phyloP scores from a whole-genome alignment of 2,329 filamentous ascomycete species.

The Drechslerella dactyloides region DNA sequence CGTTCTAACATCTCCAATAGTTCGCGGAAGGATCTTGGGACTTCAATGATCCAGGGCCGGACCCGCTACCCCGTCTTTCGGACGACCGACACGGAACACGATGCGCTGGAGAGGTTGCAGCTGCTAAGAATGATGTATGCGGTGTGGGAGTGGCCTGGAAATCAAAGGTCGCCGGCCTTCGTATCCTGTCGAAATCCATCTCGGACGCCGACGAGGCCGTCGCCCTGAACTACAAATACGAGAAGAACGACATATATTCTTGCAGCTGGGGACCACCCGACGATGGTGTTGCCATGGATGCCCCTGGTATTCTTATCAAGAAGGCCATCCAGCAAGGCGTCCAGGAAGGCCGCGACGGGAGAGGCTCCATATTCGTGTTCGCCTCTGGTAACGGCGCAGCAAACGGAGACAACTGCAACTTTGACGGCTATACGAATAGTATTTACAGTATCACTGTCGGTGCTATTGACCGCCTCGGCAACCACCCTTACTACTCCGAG shows the following conservation, averaged over 20 bases:
- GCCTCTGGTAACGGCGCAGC: constrained; percentile 91
- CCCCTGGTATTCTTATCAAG: constrained; percentile 83
- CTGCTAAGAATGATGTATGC: constrained; percentile 89
- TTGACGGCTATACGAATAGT: constrained; percentile 98
- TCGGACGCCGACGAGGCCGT: constrained; percentile 89
- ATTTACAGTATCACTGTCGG: constrained; percentile 99
- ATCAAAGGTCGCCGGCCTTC: constrained; percentile 81
- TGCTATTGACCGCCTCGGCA: constrained; percentile 82
- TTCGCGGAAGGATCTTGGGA: constrained; percentile 92
- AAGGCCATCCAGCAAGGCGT: constrained; percentile 90
- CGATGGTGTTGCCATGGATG: constrained; percentile 92
- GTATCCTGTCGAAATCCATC: constrained; percentile 89
- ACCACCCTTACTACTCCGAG: constrained; percentile 96
- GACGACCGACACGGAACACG: constrained; percentile 92
- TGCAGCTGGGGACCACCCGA: constrained; percentile 98
- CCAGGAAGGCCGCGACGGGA: constrained; percentile 81
- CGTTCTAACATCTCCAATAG: constrained; percentile 59
- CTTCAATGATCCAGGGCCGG: constrained; percentile 83
- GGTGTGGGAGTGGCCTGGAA: constrained; percentile 96
- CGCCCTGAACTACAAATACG: constrained; percentile 88
- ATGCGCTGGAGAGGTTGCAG: constrained; percentile 91
- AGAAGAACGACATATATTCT: constrained; percentile 95
- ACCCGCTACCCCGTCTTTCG: constrained; percentile 79
- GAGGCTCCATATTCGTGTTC: constrained; percentile 94
- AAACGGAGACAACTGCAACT: constrained; percentile 95